Base-by-base conservation (phyloP, 2,329 filamentous ascomycete genomes). In the Huntiella decipiens region DNA sequence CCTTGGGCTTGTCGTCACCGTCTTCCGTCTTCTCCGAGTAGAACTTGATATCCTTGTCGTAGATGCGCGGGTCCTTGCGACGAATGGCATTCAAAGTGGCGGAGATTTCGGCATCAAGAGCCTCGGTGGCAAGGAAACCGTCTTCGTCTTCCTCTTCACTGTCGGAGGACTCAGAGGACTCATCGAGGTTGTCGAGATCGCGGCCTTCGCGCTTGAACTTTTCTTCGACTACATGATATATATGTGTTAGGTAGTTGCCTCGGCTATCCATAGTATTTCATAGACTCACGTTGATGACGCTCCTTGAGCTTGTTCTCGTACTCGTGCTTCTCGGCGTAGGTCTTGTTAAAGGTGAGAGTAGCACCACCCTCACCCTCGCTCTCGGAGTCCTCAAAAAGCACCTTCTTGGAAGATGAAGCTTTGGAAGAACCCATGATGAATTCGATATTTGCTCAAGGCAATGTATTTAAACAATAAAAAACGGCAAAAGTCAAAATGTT, bases 241-340 rank as follows among this genome's bases (percentile, higher is more conserved):
- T 4, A 31, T 32, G 38, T 5, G 17, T 40, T 33, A 38, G 35
- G 22, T 38, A 43, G 34, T 22, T 22, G 34, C 7, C 15, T 28
- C 7, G 10, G 19, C 12, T 45, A 50, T 33, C 11, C 19, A 36
- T n/a, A 19, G 17, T 16, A 13, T 6, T n/a, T 4, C n/a, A 38
- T 13, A 28, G 22, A 62, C 74, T 55, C 56, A 82, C 79, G 61
- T 57, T 73, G 71, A 12, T 86, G 79, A 52, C 77, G 66, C 60
- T 98, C 91, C 58, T 93, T 87, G 48, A 88, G 75, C 66, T 94
- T 94, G 67, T 96, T 95, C 65, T 98, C 98, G 64, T 96, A 73
- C 61, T 98, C 91, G 55, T 94, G 96, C 36, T 84, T 73, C 54
- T 74, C 76, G 38, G 91, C 91, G 60, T 79, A 98, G 44, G 92